A percentile compares a stretch with the other conserved stretches of the same genome.
Conservation (phyloP, 192 early-diverging fungal species). For the Coemansia sp. region DNA sequence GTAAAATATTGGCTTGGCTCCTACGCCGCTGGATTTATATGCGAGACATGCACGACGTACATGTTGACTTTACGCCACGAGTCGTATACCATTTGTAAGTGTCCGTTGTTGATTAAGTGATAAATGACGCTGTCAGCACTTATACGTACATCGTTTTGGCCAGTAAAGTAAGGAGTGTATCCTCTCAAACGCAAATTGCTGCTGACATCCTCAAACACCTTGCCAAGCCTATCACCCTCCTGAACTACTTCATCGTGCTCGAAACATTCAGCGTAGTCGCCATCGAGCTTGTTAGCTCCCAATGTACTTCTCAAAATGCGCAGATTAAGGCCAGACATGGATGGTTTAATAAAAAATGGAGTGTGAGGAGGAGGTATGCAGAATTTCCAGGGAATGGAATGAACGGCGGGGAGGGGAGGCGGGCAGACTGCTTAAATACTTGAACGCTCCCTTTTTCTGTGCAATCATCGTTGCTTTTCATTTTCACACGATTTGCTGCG, state of each 20-base stretch:
- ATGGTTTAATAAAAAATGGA: background rate
- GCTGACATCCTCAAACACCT: background rate
- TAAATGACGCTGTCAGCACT: background rate
- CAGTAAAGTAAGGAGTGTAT: background rate
- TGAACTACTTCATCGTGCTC: constrained; percentile 6
- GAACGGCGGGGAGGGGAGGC: too few species aligned
- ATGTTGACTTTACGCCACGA: background rate
- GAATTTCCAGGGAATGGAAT: background rate
- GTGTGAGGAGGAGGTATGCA: background rate
- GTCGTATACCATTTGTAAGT: background rate
- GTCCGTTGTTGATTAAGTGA: background rate
- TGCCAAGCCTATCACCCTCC: background rate
- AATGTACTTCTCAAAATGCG: background rate
- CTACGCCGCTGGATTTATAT: background rate
- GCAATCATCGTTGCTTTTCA: background rate
- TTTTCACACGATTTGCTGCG: background rate
- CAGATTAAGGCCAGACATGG: background rate
- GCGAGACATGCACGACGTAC: constrained; percentile 3
- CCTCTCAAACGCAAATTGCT: background rate
- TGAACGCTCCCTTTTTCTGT: background rate
- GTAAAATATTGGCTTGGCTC: background rate
- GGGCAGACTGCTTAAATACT: background rate
- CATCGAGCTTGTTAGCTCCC: background rate
- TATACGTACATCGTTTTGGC: background rate
- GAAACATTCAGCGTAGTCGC: background rate